These are phyloP conservation scores for Melampsora abietis-canadensis DNA, from an alignment of 1,284 basidiomycete genomes.

Conservation along the genomic window DNA sequence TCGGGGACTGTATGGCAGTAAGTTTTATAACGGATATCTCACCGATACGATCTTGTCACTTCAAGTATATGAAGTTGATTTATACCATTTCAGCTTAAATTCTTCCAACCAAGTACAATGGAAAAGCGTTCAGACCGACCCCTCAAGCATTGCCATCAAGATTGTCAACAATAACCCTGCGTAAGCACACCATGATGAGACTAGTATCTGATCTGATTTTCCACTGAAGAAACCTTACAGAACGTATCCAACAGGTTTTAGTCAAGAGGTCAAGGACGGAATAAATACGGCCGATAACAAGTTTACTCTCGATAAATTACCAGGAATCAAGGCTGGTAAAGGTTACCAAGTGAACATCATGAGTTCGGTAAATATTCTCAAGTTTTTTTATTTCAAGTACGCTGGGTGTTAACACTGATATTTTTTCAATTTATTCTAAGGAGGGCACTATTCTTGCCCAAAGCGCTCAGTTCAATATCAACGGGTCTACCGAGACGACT, in stretches of 20 bases:
- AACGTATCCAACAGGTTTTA: conserved; percentile 29
- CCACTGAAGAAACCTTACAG: neutral
- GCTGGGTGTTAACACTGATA: neutral
- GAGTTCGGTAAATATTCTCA: conserved; percentile 19
- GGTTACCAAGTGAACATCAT: conserved; percentile 40
- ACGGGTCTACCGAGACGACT: conserved; percentile 19
- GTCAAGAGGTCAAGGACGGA: conserved; percentile 33
- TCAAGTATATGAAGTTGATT: neutral
- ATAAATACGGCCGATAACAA: conserved; percentile 39
- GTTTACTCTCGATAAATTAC: conserved; percentile 20
- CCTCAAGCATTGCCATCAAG: conserved; percentile 26
- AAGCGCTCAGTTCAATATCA: conserved; percentile 36
- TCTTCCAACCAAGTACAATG: conserved; percentile 17
- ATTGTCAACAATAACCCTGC: conserved; percentile 38
- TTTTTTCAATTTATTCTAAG: neutral
- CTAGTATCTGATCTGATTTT: neutral
- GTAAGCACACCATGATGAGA: neutral
- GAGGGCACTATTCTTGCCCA: conserved; percentile 33
- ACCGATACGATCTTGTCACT: too few species aligned
- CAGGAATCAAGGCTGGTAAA: conserved; percentile 23
- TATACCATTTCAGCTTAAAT: conserved; percentile 6
- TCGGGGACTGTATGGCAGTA: conserved; percentile 29
- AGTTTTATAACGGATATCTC: neutral
- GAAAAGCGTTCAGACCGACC: conserved; percentile 35
- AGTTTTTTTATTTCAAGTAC: neutral